Percentiles rank a stretch among this genome's conserved stretches.
phyloP scores from a whole-genome alignment of 1,284 basidiomycete genomes.

The Boletus mariae region DNA sequence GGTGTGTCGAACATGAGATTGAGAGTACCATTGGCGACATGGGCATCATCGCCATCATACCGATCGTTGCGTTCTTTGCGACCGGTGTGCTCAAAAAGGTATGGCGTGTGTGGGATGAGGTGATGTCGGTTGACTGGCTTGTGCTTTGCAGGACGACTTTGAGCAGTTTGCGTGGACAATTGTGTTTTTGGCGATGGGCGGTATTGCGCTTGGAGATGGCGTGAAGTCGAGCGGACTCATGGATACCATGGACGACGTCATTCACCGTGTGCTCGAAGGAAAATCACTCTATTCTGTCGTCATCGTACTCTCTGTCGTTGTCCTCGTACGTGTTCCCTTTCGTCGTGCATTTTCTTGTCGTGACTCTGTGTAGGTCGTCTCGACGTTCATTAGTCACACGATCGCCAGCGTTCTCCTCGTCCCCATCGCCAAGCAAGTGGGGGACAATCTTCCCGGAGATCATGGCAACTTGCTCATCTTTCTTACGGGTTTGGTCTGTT shows the following conservation, averaged over 20 bases:
- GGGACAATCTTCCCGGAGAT: constrained; percentile 63
- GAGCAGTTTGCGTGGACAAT: constrained; percentile 94
- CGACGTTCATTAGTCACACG: constrained; percentile 93
- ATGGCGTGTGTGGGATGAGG: not conserved
- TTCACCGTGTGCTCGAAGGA: constrained; percentile 70
- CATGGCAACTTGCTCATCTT: constrained; percentile 85
- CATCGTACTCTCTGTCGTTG: constrained; percentile 76
- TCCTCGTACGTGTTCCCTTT: constrained; percentile 62
- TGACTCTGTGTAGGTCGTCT: constrained; percentile 44
- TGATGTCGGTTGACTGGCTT: not conserved
- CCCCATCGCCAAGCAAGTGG: constrained; percentile 93
- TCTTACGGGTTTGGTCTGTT: constrained; percentile 89
- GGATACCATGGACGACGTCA: constrained; percentile 67
- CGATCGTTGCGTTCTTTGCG: constrained; percentile 92
- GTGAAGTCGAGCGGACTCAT: constrained; percentile 89
- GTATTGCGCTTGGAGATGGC: constrained; percentile 93
- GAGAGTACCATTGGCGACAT: constrained; percentile 88
- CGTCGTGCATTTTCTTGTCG: not conserved
- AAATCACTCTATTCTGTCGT: constrained; percentile 80
- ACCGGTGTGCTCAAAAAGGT: constrained; percentile 94
- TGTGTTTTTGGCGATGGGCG: constrained; percentile 97
- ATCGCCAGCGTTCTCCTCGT: constrained; percentile 95
- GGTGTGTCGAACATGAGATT: constrained; percentile 87
- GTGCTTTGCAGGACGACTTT: constrained; percentile 75
- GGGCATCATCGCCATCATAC: constrained; percentile 95